Percentiles rank a stretch among this genome's conserved stretches.
Conservation (phyloP, 192 early-diverging fungal genomes). For the Chytriomyces confervae region DNA sequence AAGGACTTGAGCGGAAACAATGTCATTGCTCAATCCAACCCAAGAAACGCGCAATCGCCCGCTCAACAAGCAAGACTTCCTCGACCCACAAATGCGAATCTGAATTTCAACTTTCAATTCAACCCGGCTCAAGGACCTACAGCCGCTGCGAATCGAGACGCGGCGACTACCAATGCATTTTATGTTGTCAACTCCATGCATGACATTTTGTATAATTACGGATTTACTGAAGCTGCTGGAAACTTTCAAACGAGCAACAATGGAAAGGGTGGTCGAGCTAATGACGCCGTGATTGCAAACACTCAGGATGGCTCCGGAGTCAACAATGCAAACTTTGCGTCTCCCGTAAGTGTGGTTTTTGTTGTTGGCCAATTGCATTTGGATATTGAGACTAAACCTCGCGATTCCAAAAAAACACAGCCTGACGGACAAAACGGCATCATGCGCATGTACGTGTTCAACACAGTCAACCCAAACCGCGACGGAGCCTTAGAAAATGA, state of each 20-base stretch:
- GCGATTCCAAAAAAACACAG: slow-evolving; percentile 38
- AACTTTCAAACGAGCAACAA: slow-evolving; percentile 50
- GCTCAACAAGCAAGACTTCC: not conserved
- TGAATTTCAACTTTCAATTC: slow-evolving; percentile 25
- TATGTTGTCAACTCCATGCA: slow-evolving; percentile 52
- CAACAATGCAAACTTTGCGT: slow-evolving; percentile 61
- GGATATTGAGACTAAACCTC: slow-evolving; percentile 40
- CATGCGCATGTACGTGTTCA: slow-evolving; percentile 64
- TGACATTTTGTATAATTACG: slow-evolving; percentile 51
- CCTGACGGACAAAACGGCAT: slow-evolving; percentile 61
- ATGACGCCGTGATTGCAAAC: slow-evolving; percentile 64
- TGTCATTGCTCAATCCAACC: slow-evolving; percentile 31
- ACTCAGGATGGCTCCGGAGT: slow-evolving; percentile 42
- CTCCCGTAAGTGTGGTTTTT: slow-evolving; percentile 3
- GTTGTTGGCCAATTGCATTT: slow-evolving; percentile 23
- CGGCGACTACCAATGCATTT: slow-evolving; percentile 44
- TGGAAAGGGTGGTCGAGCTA: slow-evolving; percentile 41
- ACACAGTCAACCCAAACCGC: slow-evolving; percentile 47
- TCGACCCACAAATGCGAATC: slow-evolving; percentile 5
- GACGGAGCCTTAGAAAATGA: slow-evolving; percentile 59
- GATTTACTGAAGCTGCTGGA: slow-evolving; percentile 45
- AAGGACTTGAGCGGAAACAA: slow-evolving; percentile 25
- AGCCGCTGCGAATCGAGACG: slow-evolving; percentile 27
- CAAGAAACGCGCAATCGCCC: slow-evolving; percentile 4
- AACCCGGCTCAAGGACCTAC: slow-evolving; percentile 21